These are phyloP conservation scores for Penicillium italicum DNA, from an alignment of 2,329 filamentous ascomycete genomes.

Conservation along the genomic window DNA sequence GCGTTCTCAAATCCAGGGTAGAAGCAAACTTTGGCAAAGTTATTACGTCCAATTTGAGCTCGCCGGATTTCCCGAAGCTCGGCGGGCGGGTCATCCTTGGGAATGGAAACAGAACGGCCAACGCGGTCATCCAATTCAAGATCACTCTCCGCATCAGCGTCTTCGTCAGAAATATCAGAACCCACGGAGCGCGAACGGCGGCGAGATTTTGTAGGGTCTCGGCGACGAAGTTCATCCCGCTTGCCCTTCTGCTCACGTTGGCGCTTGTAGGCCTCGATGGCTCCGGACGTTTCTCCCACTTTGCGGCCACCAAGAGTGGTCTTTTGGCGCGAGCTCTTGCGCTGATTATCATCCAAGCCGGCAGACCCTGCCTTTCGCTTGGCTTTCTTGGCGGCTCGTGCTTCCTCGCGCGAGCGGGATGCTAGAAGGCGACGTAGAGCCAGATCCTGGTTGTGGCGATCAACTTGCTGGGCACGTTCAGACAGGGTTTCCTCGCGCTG, in stretches of 20 bases:
- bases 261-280: slow-evolving; percentile 67
- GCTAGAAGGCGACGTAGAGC: slow-evolving; percentile 75
- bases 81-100: slow-evolving; percentile 65
- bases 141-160: slow-evolving; percentile 71
- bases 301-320: slow-evolving; percentile 64
- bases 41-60: slow-evolving; percentile 75
- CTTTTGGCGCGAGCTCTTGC: slow-evolving; percentile 70
- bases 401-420: slow-evolving; percentile 61
- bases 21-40: slow-evolving; percentile 89
- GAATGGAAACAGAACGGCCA: slow-evolving; percentile 48
- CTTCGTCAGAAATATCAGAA: slow-evolving; percentile 58
- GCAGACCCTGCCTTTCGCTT: slow-evolving; percentile 75
- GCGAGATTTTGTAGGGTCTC: slow-evolving; percentile 43
- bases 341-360: slow-evolving; percentile 72
- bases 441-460: slow-evolving; percentile 75
- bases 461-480: slow-evolving; percentile 77
- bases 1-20: slow-evolving; percentile 82
- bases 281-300: slow-evolving; percentile 64
- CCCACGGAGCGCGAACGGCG: slow-evolving; percentile 61
- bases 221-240: slow-evolving; percentile 47
- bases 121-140: slow-evolving; percentile 68
- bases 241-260: slow-evolving; percentile 58
- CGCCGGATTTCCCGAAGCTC: slow-evolving; percentile 79
- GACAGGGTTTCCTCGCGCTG: slow-evolving; percentile 87
- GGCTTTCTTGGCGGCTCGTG: slow-evolving; percentile 49